These are phyloP conservation scores for Baudoinia panamericana DNA, from an alignment of 495 filamentous ascomycete genomes.

Conservation along the genomic window DNA sequence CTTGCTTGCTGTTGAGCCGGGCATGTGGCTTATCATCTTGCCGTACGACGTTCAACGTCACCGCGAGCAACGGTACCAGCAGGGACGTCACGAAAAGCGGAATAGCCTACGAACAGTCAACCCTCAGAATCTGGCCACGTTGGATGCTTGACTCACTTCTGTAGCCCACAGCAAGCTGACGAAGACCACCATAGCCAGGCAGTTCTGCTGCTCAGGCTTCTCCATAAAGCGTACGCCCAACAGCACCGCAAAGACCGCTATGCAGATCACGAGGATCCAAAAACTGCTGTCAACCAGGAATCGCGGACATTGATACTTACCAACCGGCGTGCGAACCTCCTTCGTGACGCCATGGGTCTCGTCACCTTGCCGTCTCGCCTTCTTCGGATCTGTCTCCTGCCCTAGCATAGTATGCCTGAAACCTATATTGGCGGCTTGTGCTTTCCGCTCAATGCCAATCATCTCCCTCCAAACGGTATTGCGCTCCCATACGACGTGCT, in stretches of 20 bases:
- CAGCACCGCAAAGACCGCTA: slow-evolving; percentile 58
- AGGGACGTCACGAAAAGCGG: slow-evolving; percentile 95
- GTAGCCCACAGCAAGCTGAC: slow-evolving; percentile 95
- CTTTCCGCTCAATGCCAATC: slow-evolving; percentile 94
- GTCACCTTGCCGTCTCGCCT: slow-evolving; percentile 71
- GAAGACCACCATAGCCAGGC: slow-evolving; percentile 82
- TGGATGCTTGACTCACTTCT: slow-evolving; percentile 52
- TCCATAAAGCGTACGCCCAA: slow-evolving; percentile 66
- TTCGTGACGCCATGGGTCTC: slow-evolving; percentile 45
- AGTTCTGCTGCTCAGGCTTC: slow-evolving; percentile 83
- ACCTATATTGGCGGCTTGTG: slow-evolving; percentile 87
- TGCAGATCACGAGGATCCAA: slow-evolving; percentile 55
- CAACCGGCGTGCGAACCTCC: slow-evolving; percentile 68
- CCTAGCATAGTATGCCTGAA: slow-evolving; percentile 66
- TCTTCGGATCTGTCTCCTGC: slow-evolving; percentile 52
- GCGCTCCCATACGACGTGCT: slow-evolving; percentile 97
- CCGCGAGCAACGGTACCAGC: slow-evolving; percentile 83
- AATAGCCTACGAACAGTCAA: slow-evolving; percentile 49
- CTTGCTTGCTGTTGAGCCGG: slow-evolving; percentile 58
- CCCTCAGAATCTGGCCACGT: neutral
- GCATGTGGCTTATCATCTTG: slow-evolving; percentile 54
- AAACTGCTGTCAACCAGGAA: slow-evolving; percentile 80
- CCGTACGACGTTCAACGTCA: slow-evolving; percentile 72
- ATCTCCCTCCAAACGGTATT: slow-evolving; percentile 99
- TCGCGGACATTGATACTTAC: slow-evolving; percentile 55